Evolutionary conservation across 108 stramenopile genomes (phyloP), one percentile per base, ranked within the genome.

Genomic region (Pseudonitzschia delicatissima): DNA sequence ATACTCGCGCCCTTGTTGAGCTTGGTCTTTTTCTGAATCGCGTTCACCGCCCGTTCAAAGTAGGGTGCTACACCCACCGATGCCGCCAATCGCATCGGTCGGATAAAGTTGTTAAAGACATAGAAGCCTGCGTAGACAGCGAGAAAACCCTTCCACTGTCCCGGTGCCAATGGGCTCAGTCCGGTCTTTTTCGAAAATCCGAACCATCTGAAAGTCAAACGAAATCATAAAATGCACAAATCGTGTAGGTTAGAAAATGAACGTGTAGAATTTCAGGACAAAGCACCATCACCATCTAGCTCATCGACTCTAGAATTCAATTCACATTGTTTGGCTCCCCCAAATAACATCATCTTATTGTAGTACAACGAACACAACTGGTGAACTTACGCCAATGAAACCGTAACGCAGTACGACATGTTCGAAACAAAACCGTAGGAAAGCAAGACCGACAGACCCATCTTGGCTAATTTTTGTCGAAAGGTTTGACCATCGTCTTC

Each of bases 341-440:
- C 67, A 64, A 13, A 13, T 45, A 17, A 15, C 15, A 45, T 15
- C 11, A 6, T 18, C 45, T 45, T 45, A 84, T 76, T 80, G 69
- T 84, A 29, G 65, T 83, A 11, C 68, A 71, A 68, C 78, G 76
- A 52, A 73, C 69, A 59, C 79, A 88, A 88, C 91, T 89, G 15
- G 3, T 6, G 5, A n/a, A 48, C 47, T 48, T 48, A 48, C 15
- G 96, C 92, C 34, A 83, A 57, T 33, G 82, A 81, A 32, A 95
- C 79, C 5, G 83, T 73, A 36, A 93, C 61, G n/a, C 76, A 64
- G 57, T 91, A 94, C 28, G 77, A 79, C 23, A 87, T 75, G 61
- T 97, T 97, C 55, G 82, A 84, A 27, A 97, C 94, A 66, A 87
- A 93, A 47, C 94, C 94, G 75, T 97, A 97, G 27, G 90, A 86